These are phyloP conservation scores for Hawksworthiomyces lignivorus DNA, from an alignment of 2,329 filamentous ascomycete species.

Conservation along the genomic window DNA sequence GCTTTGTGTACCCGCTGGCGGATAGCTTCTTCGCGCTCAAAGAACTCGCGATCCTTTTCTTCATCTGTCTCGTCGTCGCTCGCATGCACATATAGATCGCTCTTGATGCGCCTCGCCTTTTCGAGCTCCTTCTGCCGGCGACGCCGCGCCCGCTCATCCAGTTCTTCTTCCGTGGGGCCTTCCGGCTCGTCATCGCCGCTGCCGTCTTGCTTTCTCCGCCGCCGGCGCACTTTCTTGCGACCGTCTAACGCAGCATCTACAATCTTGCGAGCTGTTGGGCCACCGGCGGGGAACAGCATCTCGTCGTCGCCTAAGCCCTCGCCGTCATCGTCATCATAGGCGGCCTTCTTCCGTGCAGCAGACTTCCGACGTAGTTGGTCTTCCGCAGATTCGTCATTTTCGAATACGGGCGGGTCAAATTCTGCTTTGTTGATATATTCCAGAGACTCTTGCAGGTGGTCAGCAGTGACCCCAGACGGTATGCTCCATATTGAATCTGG, in stretches of 20 bases:
- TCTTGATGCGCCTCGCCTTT: conserved; percentile 75
- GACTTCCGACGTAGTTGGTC: conserved; percentile 71
- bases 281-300: conserved; percentile 61
- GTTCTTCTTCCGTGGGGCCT: conserved; percentile 47
- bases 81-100: conserved; percentile 68
- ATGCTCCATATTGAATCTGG: conserved; percentile 73
- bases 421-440: conserved; percentile 70
- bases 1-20: conserved; percentile 44
- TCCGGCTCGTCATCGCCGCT: conserved; percentile 34
- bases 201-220: conserved; percentile 37
- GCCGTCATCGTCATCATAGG: conserved; percentile 28
- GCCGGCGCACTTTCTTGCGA: conserved; percentile 50
- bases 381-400: conserved; percentile 66
- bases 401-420: conserved; percentile 68
- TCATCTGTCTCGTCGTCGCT: conserved; percentile 91
- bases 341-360: conserved; percentile 33
- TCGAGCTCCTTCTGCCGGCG: conserved; percentile 64
- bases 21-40: conserved; percentile 61
- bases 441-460: conserved; percentile 59
- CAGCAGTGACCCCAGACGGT: conserved; percentile 55
- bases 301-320: conserved; percentile 42
- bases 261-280: conserved; percentile 50
- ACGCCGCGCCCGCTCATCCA: conserved; percentile 54
- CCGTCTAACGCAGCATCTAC: conserved; percentile 37
- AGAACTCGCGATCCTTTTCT: conserved; percentile 63